Evolutionary conservation across 345 rosid genomes (phyloP).

Genomic region (Rhodamnia rubescens): DNA sequence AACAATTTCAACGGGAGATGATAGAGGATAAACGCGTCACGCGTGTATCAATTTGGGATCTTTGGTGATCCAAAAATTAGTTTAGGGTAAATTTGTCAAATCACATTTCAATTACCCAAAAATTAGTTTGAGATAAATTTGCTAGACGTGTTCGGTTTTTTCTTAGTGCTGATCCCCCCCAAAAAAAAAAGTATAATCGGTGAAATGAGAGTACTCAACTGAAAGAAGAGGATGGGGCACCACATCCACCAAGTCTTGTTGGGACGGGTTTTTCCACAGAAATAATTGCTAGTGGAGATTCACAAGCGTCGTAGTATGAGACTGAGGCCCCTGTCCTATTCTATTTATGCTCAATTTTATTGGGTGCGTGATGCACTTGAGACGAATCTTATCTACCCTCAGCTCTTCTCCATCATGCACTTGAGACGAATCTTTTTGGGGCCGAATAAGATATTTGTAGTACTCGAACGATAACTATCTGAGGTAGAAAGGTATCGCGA

Average conservation of each 20-base stretch:
- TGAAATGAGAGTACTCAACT: not conserved
- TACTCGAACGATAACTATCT: not conserved
- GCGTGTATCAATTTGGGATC: no score
- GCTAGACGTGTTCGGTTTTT: no score
- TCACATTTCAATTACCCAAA: no score
- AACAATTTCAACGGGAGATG: no score
- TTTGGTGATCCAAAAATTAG: no score
- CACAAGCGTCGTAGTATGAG: not conserved
- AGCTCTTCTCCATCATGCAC: not conserved
- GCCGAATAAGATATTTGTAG: not conserved
- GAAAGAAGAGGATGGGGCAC: not conserved
- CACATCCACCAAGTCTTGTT: not conserved
- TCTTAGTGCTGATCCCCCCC: accelerated
- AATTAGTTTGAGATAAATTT: no score
- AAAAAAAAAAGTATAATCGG: no score
- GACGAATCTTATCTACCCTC: not conserved
- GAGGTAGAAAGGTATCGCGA: not conserved
- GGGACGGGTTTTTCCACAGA: not conserved
- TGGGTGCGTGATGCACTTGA: not conserved
- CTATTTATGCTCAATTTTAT: not conserved
- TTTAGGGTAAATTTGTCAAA: no score
- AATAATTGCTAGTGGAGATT: not conserved
- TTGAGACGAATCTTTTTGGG: not conserved
- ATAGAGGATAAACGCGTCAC: no score
- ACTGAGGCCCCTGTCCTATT: not conserved